These are phyloP conservation scores for Ostreobium quekettii DNA, from an alignment of 139 green algal genomes.

Conservation along the genomic window DNA sequence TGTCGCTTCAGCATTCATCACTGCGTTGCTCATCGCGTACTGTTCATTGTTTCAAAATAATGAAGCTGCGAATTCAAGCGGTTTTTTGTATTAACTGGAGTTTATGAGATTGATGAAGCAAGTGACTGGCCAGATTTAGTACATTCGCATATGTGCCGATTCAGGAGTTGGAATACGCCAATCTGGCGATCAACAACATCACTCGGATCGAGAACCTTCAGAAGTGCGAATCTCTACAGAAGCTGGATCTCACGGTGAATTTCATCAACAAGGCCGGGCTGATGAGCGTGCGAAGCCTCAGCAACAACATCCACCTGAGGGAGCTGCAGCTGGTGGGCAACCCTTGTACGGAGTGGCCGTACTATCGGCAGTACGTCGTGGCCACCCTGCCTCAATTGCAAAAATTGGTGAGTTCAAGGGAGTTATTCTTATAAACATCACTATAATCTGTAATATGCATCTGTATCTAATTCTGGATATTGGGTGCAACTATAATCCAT, in stretches of 20 bases:
- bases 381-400: conserved; percentile 60
- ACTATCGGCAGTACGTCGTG: conserved; percentile 71
- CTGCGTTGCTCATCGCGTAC: no score
- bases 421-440: no score
- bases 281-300: conserved; percentile 26
- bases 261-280: conserved; percentile 60
- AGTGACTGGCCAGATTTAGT: no score
- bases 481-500: no score
- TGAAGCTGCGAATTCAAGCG: no score
- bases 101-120: no score
- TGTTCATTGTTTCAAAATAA: no score
- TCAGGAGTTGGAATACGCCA: conserved; percentile 88
- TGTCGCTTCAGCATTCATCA: no score
- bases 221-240: conserved; percentile 75
- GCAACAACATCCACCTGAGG: conserved; percentile 24
- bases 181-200: conserved; percentile 89
- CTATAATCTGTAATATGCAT: no score
- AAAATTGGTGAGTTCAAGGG: conserved; percentile 50
- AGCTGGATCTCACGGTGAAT: conserved; percentile 89
- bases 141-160: no score
- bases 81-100: no score
- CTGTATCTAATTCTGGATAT: no score
- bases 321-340: conserved; percentile 83
- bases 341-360: conserved; percentile 70
- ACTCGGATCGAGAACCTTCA: conserved; percentile 77